Evolutionary conservation across 768 basidiomycete species (phyloP), one percentile per base, ranked within the genome.

Genomic region (Symmetrospora coprosmae): DNA sequence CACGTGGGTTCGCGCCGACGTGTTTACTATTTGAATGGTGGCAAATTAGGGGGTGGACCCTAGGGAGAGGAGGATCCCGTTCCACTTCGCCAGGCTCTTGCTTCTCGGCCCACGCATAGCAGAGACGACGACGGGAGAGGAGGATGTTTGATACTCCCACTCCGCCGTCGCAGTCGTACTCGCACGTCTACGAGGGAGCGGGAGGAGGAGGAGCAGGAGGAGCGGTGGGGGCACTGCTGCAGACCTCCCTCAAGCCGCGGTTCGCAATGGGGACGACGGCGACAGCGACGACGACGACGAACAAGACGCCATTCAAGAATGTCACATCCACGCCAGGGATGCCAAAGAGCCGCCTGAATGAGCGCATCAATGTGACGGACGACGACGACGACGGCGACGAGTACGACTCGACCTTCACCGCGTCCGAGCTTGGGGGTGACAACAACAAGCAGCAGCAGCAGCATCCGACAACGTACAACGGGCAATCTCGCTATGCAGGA

Each of bases 101-200:
- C n/a, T n/a, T n/a, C n/a, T n/a, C n/a, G n/a, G n/a, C n/a, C n/a
- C n/a, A n/a, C n/a, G n/a, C n/a, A n/a, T n/a, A n/a, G n/a, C n/a
- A n/a, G n/a, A n/a, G n/a, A n/a, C n/a, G n/a, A n/a, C n/a, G n/a
- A n/a, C n/a, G n/a, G n/a, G n/a, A 25, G 45, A 47, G 45, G 27
- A 39, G 40, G 41, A 43, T 58, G 28, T 58, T 41, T n/a, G 55
- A 58, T 35, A 58, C 55, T 6, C 55, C 55, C 23, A 53, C 55
- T n/a, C 55, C 55, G 7, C 55, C 55, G 16, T 58, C 55, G 43
- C 55, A 58, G 55, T 35, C 37, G 17, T 58, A 58, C 33, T 58
- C 55, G 7, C 27, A 33, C 4, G 40, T n/a, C n/a, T n/a, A n/a
- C n/a, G n/a, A n/a, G n/a, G n/a, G n/a, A n/a, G n/a, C n/a, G n/a